Base-by-base conservation (phyloP, 352 stramenopile species). In the Pythium utonaiense region DNA sequence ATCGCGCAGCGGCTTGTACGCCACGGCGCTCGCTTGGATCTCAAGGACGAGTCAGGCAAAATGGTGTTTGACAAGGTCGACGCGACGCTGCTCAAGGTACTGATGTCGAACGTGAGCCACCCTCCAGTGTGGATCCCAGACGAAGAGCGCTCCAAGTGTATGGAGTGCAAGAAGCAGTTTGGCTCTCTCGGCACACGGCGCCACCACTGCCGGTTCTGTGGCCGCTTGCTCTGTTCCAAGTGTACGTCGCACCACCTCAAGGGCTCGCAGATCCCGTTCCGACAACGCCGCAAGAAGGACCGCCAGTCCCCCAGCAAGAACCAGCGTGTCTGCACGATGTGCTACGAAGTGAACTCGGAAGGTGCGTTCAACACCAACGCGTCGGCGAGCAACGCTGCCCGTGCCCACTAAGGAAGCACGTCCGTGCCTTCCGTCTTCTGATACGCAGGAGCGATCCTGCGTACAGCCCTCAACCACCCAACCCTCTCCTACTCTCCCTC, bases 131-230 rank as follows among this genome's bases (percentile, higher is more conserved):
- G 84, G 84, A 68, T 93, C 16, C 77, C 80, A 0, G 78, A 93
- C 60, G 71, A 75, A 25, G 82, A 90, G 30, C 75, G 78, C 55
- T 71, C 73, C 49, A 67, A 54, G 50, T 93, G 84, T 58, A 93
- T 93, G 83, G 70, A 83, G n/a, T 93, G 86, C 63, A 66, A 76
- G 53, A 80, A 80, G 47, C 76, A 79, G 64, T 95, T 95, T 55
- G 86, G 70, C 19, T 69, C 67, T 25, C 65, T 94, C 3, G 66
- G 69, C 30, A 57, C 87, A 16, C 82, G 85, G 41, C 86, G 86
- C 22, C 86, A 96, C 64, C 86, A 96, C 66, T 96, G 86, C 62
- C 86, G 86, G 14, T 87, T 91, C 71, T 96, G 86, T 59, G 86
- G 85, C 0, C 81, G 85, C 7, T 67, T 96, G 25, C 77, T 88